Percentiles rank a stretch among this genome's conserved stretches.
phyloP scores from a whole-genome alignment of 257 asterid species.

The Knoxia roxburghii region DNA sequence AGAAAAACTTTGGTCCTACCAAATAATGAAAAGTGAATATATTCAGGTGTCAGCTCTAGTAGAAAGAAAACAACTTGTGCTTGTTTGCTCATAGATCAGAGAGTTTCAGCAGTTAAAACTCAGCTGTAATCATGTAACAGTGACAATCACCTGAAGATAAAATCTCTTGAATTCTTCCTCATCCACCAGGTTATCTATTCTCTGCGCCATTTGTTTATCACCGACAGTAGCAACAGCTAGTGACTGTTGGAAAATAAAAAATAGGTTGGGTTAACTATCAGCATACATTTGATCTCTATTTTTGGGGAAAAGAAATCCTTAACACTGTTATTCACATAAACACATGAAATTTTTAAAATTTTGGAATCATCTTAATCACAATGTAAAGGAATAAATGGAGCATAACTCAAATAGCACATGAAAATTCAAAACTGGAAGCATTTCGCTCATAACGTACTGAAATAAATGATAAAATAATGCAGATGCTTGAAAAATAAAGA shows the following conservation, averaged over 20 bases:
- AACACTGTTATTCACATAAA: neutral
- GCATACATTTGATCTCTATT: neutral
- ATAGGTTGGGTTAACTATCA: constrained; percentile 1
- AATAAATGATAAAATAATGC: neutral
- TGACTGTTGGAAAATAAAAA: constrained; percentile 36
- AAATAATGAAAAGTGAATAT: neutral
- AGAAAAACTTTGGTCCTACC: neutral
- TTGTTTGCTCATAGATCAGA: neutral
- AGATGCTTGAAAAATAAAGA: neutral
- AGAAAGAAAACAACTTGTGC: neutral
- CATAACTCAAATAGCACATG: neutral
- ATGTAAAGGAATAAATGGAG: neutral
- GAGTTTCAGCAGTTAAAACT: constrained; percentile 1
- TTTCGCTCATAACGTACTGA: neutral
- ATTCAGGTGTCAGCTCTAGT: neutral
- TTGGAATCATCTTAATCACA: neutral
- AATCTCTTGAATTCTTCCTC: constrained; percentile 95
- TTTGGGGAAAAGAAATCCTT: neutral
- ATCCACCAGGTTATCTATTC: constrained; percentile 86
- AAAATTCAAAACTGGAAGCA: neutral
- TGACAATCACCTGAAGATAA: constrained; percentile 79
- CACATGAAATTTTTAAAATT: neutral
- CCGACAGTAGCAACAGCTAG: constrained; percentile 97
- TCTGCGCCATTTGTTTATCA: constrained; percentile 93
- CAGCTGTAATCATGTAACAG: constrained; percentile 7